These are phyloP conservation scores for Phytophthora syringae DNA, from an alignment of 352 stramenopile genomes.

Conservation along the genomic window DNA sequence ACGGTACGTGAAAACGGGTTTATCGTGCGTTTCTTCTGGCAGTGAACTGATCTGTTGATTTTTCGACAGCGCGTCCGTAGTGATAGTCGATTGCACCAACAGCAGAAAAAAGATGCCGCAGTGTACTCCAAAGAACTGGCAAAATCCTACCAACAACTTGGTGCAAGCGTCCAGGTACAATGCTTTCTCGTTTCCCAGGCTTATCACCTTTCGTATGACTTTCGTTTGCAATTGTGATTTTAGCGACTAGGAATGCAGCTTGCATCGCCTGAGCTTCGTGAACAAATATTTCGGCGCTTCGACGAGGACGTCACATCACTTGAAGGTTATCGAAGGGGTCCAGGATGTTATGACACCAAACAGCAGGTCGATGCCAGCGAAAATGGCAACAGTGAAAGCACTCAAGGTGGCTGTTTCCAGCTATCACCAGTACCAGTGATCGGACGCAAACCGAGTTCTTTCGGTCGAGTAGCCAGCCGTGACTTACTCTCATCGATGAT, in stretches of 20 bases:
- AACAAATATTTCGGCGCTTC: conserved; percentile 48
- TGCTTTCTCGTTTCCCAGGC: neutral
- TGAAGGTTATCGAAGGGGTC: conserved; percentile 45
- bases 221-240: neutral
- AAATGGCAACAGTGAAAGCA: conserved; percentile 1
- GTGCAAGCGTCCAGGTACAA: conserved; percentile 43
- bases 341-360: conserved; percentile 22
- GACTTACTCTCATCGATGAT: conserved; percentile 62
- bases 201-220: neutral
- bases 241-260: conserved; percentile 45
- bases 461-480: conserved; percentile 42
- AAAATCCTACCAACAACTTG: conserved; percentile 57
- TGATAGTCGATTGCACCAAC: conserved; percentile 41
- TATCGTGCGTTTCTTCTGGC: neutral
- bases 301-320: conserved; percentile 3
- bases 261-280: conserved; percentile 36
- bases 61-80: conserved; percentile 40
- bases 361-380: too few species aligned
- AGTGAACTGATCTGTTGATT: neutral
- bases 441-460: conserved; percentile 22
- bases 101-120: conserved; percentile 29
- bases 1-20: conserved; percentile 21
- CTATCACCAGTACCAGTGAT: conserved; percentile 10
- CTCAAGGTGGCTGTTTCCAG: neutral
- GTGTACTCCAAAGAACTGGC: conserved; percentile 59